phyloP scores from a whole-genome alignment of 257 asterid genomes.

The Lithospermum erythrorhizon region DNA sequence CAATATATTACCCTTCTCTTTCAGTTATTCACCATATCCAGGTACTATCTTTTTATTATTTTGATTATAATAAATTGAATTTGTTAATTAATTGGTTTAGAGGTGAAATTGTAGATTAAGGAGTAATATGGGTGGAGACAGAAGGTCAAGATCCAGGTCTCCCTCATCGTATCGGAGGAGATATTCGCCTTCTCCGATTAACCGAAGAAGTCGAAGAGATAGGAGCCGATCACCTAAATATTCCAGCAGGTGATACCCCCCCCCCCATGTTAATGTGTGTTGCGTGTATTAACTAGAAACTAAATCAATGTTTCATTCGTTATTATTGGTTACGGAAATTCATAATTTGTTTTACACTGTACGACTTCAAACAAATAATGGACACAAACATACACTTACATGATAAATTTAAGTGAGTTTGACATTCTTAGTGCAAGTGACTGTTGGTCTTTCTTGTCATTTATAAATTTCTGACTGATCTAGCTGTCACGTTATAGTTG shows the following conservation, averaged over 20 bases:
- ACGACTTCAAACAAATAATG: too few species aligned
- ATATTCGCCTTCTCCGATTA: slow-evolving; percentile 78
- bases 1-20: too few species aligned
- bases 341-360: too few species aligned
- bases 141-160: slow-evolving; percentile 28
- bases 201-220: slow-evolving; percentile 78
- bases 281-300: too few species aligned
- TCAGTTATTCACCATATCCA: too few species aligned
- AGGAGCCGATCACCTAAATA: slow-evolving; percentile 84
- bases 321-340: background rate
- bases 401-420: too few species aligned
- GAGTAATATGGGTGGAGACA: slow-evolving; percentile 23
- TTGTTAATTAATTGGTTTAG: background rate
- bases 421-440: background rate
- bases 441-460: background rate
- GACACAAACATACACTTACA: too few species aligned
- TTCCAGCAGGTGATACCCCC: slow-evolving; percentile 94
- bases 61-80: too few species aligned
- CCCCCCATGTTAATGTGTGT: too few species aligned
- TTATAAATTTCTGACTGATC: background rate
- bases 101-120: background rate
- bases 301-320: background rate
- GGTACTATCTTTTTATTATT: too few species aligned
- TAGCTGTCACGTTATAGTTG: background rate
- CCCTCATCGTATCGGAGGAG: slow-evolving; percentile 59